Evolutionary conservation across 306 rosid species (phyloP).

Genomic region (Heteromeles arbutifolia): DNA sequence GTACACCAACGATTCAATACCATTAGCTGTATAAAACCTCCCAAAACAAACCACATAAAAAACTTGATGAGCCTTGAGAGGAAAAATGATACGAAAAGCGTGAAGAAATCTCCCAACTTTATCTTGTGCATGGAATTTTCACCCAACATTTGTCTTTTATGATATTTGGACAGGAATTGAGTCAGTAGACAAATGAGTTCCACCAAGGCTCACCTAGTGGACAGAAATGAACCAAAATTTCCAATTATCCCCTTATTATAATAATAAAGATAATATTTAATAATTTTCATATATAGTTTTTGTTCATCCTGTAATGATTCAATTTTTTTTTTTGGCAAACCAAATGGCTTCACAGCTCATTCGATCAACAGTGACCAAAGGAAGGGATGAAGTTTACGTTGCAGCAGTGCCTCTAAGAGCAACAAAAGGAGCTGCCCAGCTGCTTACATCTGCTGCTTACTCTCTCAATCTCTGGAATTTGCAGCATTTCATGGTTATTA

Average conservation of each 20-base stretch:
- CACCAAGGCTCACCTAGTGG: not conserved
- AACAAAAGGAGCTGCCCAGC: slow-evolving; percentile 80
- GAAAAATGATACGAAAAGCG: not conserved
- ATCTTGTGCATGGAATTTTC: not conserved
- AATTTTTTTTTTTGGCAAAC: not conserved
- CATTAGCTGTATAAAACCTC: not conserved
- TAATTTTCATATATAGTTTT: not conserved
- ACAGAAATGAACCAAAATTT: not conserved
- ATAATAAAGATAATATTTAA: not conserved
- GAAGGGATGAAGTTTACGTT: slow-evolving; percentile 68
- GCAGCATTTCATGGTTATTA: slow-evolving; percentile 80
- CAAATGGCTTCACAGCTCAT: slow-evolving; percentile 33
- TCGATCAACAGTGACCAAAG: slow-evolving; percentile 20
- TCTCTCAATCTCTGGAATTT: slow-evolving; percentile 75
- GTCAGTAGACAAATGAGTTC: not conserved
- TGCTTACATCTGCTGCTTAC: slow-evolving; percentile 61
- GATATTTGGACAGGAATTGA: not conserved
- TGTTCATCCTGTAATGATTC: not conserved
- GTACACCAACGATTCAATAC: not conserved
- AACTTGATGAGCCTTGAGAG: not conserved
- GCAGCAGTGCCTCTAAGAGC: slow-evolving; percentile 82
- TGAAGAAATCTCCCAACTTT: not conserved
- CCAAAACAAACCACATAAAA: not conserved
- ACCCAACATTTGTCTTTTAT: not conserved
- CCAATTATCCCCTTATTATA: not conserved